Conservation (phyloP, 345 rosid genomes). For the Euphorbia peplus region DNA sequence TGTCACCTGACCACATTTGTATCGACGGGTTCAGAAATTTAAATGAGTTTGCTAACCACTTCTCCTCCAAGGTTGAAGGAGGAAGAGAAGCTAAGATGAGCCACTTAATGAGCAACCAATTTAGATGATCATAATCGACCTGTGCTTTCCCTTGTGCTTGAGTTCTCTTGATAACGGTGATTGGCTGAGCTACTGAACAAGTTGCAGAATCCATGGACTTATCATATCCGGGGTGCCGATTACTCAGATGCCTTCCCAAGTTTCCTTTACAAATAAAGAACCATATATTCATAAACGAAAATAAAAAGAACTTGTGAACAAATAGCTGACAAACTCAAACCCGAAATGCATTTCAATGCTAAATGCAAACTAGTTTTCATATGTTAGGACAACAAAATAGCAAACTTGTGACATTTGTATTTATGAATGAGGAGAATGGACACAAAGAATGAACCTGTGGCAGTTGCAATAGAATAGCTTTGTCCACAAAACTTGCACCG, state of each 20-base stretch:
- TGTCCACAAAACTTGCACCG: slow-evolving; percentile 94
- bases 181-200: slow-evolving; percentile 43
- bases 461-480: slow-evolving; percentile 88
- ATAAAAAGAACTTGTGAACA: not conserved
- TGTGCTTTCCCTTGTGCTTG: slow-evolving; percentile 52
- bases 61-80: slow-evolving; percentile 75
- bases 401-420: not conserved
- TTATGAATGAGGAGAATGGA: slow-evolving; percentile 1
- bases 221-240: slow-evolving; percentile 94
- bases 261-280: slow-evolving; percentile 48
- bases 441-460: slow-evolving; percentile 56
- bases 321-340: not conserved
- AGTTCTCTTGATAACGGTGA: slow-evolving; percentile 47
- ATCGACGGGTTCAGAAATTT: slow-evolving; percentile 73
- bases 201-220: slow-evolving; percentile 53
- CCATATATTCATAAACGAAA: slow-evolving; percentile 14
- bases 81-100: slow-evolving; percentile 72
- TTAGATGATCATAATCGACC: slow-evolving; percentile 84
- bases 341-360: not conserved
- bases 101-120: slow-evolving; percentile 94
- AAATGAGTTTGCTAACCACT: slow-evolving; percentile 76
- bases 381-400: not conserved
- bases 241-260: slow-evolving; percentile 84
- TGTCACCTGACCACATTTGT: slow-evolving; percentile 72
- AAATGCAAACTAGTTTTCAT: not conserved